Percentiles rank a stretch among this genome's conserved stretches.
phyloP scores from a whole-genome alignment of 2,329 filamentous ascomycete genomes.

The Cladobotryum mycophilum region DNA sequence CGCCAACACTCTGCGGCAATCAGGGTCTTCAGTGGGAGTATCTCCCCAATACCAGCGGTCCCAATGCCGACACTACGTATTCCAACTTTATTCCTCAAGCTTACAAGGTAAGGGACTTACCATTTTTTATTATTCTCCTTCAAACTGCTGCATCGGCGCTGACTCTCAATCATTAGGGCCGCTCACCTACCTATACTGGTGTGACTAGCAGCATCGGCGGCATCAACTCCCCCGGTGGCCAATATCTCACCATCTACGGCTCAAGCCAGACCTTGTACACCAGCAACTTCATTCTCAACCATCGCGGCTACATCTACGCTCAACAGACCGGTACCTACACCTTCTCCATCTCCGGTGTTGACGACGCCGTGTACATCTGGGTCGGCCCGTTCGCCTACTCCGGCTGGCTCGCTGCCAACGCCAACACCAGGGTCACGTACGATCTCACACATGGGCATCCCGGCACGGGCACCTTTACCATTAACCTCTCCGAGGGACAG shows the following conservation, averaged over 20 bases:
- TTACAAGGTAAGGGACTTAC: neutral
- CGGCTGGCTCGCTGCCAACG: slow-evolving; percentile 19
- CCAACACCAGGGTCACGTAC: slow-evolving; percentile 17
- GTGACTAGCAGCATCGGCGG: slow-evolving; percentile 1
- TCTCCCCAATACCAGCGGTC: neutral
- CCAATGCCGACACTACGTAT: neutral
- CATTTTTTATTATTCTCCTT: neutral
- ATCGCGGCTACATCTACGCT: slow-evolving; percentile 21
- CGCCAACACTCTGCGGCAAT: slow-evolving; percentile 1
- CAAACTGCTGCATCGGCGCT: too few relatives aligned
- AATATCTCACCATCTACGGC: slow-evolving; percentile 2
- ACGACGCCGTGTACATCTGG: slow-evolving; percentile 15
- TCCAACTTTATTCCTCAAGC: neutral
- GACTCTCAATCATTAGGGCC: neutral
- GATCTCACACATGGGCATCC: slow-evolving; percentile 13
- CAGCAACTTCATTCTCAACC: slow-evolving; percentile 20
- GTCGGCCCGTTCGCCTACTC: slow-evolving; percentile 17
- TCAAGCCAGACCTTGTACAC: slow-evolving; percentile 11
- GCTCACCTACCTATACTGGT: neutral
- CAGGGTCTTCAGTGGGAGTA: slow-evolving; percentile 6
- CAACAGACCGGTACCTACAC: slow-evolving; percentile 18
- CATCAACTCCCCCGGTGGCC: slow-evolving; percentile 1
- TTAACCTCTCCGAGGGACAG: slow-evolving; percentile 10
- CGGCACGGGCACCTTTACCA: slow-evolving; percentile 15
- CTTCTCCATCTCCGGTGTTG: slow-evolving; percentile 16